Conservation (phyloP, 306 rosid genomes). For the Ormosia semicastrata region DNA sequence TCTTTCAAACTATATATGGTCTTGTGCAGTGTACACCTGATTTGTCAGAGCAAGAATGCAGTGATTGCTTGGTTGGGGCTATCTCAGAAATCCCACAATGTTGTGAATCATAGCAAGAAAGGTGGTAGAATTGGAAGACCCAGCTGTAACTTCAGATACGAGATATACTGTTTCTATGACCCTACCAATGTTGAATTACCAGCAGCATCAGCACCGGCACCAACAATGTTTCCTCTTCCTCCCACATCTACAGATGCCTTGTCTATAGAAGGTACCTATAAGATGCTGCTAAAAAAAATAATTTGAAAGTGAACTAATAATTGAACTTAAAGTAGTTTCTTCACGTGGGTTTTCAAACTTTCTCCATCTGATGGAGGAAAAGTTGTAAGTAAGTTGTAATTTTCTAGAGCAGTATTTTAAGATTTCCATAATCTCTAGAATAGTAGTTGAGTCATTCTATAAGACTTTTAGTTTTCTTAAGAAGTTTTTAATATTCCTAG, state of each 20-base stretch:
- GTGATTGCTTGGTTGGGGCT: background rate
- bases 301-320: background rate
- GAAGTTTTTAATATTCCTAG: too few species aligned
- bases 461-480: too few species aligned
- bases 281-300: background rate
- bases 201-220: background rate
- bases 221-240: background rate
- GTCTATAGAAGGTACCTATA: background rate
- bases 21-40: constrained; percentile 37
- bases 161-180: background rate
- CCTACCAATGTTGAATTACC: background rate
- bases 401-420: too few species aligned
- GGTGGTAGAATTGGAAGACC: background rate
- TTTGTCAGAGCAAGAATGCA: constrained; percentile 1
- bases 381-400: too few species aligned
- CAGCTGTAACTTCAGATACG: constrained; percentile 29
- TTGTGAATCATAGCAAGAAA: background rate
- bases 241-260: background rate
- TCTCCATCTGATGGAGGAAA: background rate
- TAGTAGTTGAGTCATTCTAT: too few species aligned
- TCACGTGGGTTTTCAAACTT: background rate
- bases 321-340: background rate
- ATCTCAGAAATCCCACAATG: background rate
- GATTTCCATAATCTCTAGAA: too few species aligned
- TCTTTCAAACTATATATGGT: constrained; percentile 2